Base-by-base conservation (phyloP, 2,329 filamentous ascomycete species). In the Monosporascus sp. region DNA sequence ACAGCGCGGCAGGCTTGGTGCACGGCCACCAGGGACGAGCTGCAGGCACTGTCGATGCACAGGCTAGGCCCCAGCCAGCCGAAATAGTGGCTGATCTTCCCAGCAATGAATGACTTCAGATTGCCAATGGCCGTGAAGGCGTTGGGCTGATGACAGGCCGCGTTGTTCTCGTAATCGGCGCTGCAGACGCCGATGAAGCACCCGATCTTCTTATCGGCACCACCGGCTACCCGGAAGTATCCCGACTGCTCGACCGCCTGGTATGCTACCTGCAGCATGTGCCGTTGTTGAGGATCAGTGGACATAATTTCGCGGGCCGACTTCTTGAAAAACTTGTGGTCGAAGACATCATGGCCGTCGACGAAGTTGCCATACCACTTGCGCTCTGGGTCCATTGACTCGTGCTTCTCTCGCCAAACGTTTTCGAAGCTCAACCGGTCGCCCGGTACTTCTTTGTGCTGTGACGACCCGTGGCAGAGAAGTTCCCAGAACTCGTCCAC, bases 131-230 rank as follows among this genome's bases (percentile, higher is more conserved):
- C 67, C 0, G 70, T 60, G 48, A 67, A 79, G 0, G 72, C 70
- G 18, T 59, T 71, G 1, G 70, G 44, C 0, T 63, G 44, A 37
- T 76, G 62, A 31, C 66, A 68, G 1, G 65, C 65, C 1, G 74
- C 56, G 48, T 77, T 75, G 37, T 68, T 47, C 18, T 75, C 68
- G 53, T 78, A 77, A 48, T 78, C 73, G 1, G 54, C 58, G 0
- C 54, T 57, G 27, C 64, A 63, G 5, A 61, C 50, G 6, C 73
- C 73, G 1, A 77, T 56, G 46, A 70, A 77, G 18, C 62, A 66
- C 3, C 74, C 75, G 1, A 74, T 56, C 17, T 60, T 48, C 18
- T 47, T 55, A 6, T 56, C 47, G 20, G 24, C 20, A 18, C 56
- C 38, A 20, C 36, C 20, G 3, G 47, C 24, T 34, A 6, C 44